Evolutionary conservation across 805 yeast genomes (phyloP).

Genomic region (Metschnikowia amazonensis): DNA sequence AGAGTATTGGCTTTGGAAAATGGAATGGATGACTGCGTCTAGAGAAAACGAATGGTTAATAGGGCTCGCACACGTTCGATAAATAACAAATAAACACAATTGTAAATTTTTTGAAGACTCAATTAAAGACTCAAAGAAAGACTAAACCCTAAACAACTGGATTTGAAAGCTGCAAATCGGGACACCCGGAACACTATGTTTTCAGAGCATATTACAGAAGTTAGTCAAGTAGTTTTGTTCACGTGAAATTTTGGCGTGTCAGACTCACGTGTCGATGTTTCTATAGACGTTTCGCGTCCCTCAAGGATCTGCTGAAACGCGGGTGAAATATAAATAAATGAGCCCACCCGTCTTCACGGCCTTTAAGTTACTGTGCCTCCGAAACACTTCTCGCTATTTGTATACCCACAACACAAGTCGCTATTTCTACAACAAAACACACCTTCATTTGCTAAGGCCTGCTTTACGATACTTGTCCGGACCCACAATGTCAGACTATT

Average conservation of each 20-base stretch:
- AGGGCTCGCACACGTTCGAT: too few species aligned
- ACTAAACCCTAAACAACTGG: too few species aligned
- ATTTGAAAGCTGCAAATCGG: too few species aligned
- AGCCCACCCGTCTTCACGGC: neutral
- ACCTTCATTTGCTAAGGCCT: neutral
- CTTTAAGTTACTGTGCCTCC: neutral
- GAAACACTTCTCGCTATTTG: neutral
- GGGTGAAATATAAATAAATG: constrained; percentile 3
- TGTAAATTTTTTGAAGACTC: too few species aligned
- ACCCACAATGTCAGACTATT: constrained; percentile 13
- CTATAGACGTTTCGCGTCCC: constrained; percentile 4
- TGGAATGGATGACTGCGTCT: too few species aligned
- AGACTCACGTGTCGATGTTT: neutral
- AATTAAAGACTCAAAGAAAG: too few species aligned
- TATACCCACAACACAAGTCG: neutral
- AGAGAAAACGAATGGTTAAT: too few species aligned
- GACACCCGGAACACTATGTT: too few species aligned
- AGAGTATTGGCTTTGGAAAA: too few species aligned
- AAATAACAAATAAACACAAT: too few species aligned
- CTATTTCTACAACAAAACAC: neutral
- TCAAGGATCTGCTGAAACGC: constrained; percentile 1
- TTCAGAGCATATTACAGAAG: too few species aligned
- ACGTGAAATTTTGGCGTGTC: neutral
- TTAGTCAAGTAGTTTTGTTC: neutral
- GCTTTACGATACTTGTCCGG: neutral